Conservation (phyloP, 768 basidiomycete genomes). For the Agaricus blazei region DNA sequence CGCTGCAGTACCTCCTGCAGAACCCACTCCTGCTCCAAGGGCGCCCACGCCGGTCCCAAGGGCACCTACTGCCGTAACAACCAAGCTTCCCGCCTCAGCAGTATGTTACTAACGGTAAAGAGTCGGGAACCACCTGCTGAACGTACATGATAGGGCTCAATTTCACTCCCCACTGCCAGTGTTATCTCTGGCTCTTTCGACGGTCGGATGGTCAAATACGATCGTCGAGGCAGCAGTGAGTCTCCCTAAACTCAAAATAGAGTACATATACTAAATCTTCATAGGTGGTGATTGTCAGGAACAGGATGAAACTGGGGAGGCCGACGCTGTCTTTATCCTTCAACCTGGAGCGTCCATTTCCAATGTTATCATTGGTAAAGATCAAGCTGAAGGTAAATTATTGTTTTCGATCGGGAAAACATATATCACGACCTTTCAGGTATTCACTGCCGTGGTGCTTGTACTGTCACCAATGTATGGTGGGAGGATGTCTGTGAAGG, state of each 20-base stretch:
- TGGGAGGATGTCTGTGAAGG: constrained; percentile 27
- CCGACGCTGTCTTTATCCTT: constrained; percentile 23
- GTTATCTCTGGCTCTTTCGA: constrained; percentile 23
- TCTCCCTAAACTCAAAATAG: too few relatives aligned
- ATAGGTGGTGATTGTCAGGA: constrained; percentile 22
- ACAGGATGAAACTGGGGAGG: constrained; percentile 22
- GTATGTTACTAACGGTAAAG: constrained; percentile 10
- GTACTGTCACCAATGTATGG: constrained; percentile 25
- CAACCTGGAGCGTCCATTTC: constrained; percentile 23
- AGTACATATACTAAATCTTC: too few relatives aligned
- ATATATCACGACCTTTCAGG: constrained; percentile 8
- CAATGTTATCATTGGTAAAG: constrained; percentile 23
- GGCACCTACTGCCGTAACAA: constrained; percentile 18
- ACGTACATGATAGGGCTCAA: constrained; percentile 16
- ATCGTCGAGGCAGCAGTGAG: constrained; percentile 24
- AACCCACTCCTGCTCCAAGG: constrained; percentile 12
- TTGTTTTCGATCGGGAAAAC: not conserved
- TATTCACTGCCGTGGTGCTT: constrained; percentile 24
- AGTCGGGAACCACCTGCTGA: not conserved
- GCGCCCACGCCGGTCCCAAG: not conserved
- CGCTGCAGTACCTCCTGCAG: constrained; percentile 16
- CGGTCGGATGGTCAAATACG: constrained; percentile 22
- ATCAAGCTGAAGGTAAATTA: constrained; percentile 21
- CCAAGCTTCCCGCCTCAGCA: constrained; percentile 21
- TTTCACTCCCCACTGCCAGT: constrained; percentile 23